Evolutionary conservation across 331 rosid species (phyloP), one percentile per base, ranked within the genome.

Genomic region (Pyracantha coccinea): DNA sequence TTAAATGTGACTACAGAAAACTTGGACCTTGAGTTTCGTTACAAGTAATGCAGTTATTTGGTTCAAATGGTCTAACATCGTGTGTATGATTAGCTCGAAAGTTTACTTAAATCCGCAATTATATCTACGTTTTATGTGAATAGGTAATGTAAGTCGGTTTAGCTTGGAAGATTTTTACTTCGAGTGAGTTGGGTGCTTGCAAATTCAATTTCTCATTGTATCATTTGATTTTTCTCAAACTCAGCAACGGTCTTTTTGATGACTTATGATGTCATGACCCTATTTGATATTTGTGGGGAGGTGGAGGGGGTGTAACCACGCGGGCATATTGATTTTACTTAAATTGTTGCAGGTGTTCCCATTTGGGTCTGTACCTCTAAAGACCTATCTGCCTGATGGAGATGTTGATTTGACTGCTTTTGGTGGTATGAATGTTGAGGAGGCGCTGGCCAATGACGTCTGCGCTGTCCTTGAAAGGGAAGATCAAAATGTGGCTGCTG

Each of bases 311-410:
- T 32, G 24, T 70, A 50, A 70, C 2, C 7, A 29, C 27, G 35
- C 24, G 0, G 8, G 28, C 25, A 2, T 52, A 31, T 13, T 71
- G 65, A 52, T 69, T 19, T 29, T 9, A 9, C 32, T 21, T 29
- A 41, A 65, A 29, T 27, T 23, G 54, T 70, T 60, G 44, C 89
- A 93, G 97, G 94, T 93, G 68, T 89, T 89, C 78, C 93, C 98
- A 25, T 91, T 85, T 83, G 98, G 98, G 33, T 93, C 98, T 7
- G 97, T 93, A 78, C 98, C 97, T 9, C 73, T 93, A 61, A 93
- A 86, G 83, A 93, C 97, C 8, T 93, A 89, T 84, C 93, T 93
- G 77, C 98, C 98, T 12, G 98, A 91, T 77, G 98, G 97, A 41
- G 98, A 93, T 87, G 88, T 93, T 80, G 98, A 93, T 85, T 78